phyloP scores from a whole-genome alignment of 1,284 basidiomycete species.

The Vanrija sp. region DNA sequence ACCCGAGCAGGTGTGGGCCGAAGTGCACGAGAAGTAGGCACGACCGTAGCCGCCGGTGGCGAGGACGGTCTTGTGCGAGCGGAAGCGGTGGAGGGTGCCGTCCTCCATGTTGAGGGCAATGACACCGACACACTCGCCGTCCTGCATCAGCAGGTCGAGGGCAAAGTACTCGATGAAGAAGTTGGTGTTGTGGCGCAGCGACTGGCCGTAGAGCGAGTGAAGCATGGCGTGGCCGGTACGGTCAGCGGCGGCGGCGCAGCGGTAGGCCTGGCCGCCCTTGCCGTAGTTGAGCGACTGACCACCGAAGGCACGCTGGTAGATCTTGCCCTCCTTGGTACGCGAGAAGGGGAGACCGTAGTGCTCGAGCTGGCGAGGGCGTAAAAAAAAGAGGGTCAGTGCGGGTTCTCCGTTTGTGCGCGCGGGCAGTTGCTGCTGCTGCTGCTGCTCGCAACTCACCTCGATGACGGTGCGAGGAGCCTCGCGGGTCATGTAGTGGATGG shows the following conservation, averaged over 20 bases:
- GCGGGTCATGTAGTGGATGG: slow-evolving; percentile 98
- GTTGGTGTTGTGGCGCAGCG: slow-evolving; percentile 97
- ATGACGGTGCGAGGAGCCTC: slow-evolving; percentile 92
- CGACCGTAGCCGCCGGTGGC: slow-evolving; percentile 99
- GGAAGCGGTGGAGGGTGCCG: slow-evolving; percentile 97
- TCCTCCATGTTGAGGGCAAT: slow-evolving; percentile 99
- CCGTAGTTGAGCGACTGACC: slow-evolving; percentile 96
- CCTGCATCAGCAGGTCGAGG: slow-evolving; percentile 96
- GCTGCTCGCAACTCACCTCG: slow-evolving; percentile 58
- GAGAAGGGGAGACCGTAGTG: slow-evolving; percentile 99
- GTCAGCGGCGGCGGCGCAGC: slow-evolving; percentile 97
- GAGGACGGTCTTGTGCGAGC: slow-evolving; percentile 95
- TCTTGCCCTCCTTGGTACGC: slow-evolving; percentile 97
- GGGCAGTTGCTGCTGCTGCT: background rate
- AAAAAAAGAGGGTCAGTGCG: background rate
- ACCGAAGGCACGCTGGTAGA: slow-evolving; percentile 99
- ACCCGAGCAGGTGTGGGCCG: slow-evolving; percentile 97
- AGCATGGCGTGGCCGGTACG: slow-evolving; percentile 98
- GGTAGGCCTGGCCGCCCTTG: slow-evolving; percentile 98
- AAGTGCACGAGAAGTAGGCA: slow-evolving; percentile 98
- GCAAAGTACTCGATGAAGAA: slow-evolving; percentile 99
- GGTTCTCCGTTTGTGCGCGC: background rate
- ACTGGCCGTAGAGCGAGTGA: slow-evolving; percentile 98
- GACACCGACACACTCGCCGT: slow-evolving; percentile 98
- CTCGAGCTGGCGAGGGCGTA: slow-evolving; percentile 65